A percentile compares a stretch with the other conserved stretches of the same genome.
These are phyloP conservation scores for Aspergillus amoenus DNA, from an alignment of 2,329 filamentous ascomycete species.

Conservation along the genomic window DNA sequence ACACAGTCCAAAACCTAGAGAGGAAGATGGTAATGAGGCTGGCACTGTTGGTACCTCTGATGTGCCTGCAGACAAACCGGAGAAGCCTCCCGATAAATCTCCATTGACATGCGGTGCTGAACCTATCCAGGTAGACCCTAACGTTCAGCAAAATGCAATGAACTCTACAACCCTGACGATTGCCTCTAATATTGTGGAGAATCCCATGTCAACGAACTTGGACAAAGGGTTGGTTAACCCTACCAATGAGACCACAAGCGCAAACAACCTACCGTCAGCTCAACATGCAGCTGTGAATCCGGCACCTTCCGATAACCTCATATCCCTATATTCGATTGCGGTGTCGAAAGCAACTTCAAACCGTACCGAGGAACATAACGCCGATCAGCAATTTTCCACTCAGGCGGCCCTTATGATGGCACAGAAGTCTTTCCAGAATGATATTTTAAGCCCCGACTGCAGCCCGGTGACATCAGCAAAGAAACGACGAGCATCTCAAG, in stretches of 20 bases:
- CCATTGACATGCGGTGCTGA: not conserved
- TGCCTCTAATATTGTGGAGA: constrained; percentile 16
- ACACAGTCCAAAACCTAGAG: not conserved
- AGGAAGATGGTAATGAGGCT: not conserved
- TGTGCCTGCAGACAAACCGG: no score
- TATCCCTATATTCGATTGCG: constrained; percentile 41
- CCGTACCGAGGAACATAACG: constrained; percentile 21
- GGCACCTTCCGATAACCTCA: constrained; percentile 30
- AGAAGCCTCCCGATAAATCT: not conserved
- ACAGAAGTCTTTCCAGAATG: constrained; percentile 41
- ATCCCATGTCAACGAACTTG: constrained; percentile 13
- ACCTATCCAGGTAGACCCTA: not conserved
- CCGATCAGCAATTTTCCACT: constrained; percentile 38
- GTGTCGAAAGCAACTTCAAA: constrained; percentile 26
- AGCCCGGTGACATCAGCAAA: constrained; percentile 15
- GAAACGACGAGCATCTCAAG: constrained; percentile 14
- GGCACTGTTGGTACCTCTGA: not conserved
- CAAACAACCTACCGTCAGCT: constrained; percentile 36
- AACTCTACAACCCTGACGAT: constrained; percentile 14
- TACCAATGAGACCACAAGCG: constrained; percentile 24
- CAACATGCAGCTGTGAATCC: constrained; percentile 33
- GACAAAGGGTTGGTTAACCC: constrained; percentile 8
- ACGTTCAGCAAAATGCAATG: not conserved
- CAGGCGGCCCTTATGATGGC: constrained; percentile 41
- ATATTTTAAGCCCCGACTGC: constrained; percentile 31